These are phyloP conservation scores for Lupinus albus DNA, from an alignment of 306 rosid species.

Conservation along the genomic window DNA sequence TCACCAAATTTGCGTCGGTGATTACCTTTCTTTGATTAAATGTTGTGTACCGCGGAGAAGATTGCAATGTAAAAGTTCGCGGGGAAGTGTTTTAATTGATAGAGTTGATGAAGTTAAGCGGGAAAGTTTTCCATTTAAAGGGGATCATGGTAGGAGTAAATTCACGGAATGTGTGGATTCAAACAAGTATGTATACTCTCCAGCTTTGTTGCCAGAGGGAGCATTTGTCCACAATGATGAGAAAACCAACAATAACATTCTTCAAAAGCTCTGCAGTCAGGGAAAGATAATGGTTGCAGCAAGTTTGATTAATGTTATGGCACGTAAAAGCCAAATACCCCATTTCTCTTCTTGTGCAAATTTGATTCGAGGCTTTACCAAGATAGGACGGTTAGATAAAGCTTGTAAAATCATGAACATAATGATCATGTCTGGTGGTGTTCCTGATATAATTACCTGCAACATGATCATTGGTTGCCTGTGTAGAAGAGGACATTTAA, in stretches of 20 bases:
- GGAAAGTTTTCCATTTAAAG: conserved; percentile 45
- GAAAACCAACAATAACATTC: conserved; percentile 61
- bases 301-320: conserved; percentile 74
- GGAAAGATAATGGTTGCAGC: conserved; percentile 67
- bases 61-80: conserved; percentile 49
- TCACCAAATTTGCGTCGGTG: conserved; percentile 19
- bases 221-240: conserved; percentile 60
- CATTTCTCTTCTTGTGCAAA: conserved; percentile 68
- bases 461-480: conserved; percentile 74
- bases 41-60: conserved; percentile 44
- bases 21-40: conserved; percentile 15
- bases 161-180: conserved; percentile 42
- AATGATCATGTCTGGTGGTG: conserved; percentile 81
- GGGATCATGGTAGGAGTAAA: conserved; percentile 34
- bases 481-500: conserved; percentile 62
- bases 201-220: conserved; percentile 48
- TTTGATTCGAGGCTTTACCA: conserved; percentile 74
- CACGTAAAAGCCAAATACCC: conserved; percentile 73
- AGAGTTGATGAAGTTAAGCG: conserved; percentile 54
- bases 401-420: conserved; percentile 60
- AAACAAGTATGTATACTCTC: conserved; percentile 44
- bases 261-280: conserved; percentile 58
- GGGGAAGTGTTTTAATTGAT: conserved; percentile 53
- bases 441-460: conserved; percentile 76
- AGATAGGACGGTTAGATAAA: conserved; percentile 48